Evolutionary conservation across 78 protist species (phyloP).

Genomic region (slime mould (Dictyostelium discoideum)): dicty_2.7 NC_007089.4:5345001-5345500

Average conservation of each 20-base stretch:
- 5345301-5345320: slow-evolving; percentile 28
- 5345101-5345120: slow-evolving; percentile 18
- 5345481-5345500: neutral
- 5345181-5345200: neutral
- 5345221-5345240: neutral
- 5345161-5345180: neutral
- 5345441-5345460: neutral
- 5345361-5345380: slow-evolving; percentile 34
- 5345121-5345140: slow-evolving; percentile 14
- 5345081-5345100: slow-evolving; percentile 18
- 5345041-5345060: slow-evolving; percentile 21
- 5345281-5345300: slow-evolving; percentile 18
- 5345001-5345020: neutral
- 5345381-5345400: slow-evolving; percentile 17
- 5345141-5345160: too few relatives aligned
- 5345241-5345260: neutral
- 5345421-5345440: neutral
- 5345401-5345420: neutral
- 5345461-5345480: neutral
- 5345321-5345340: neutral
- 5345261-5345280: neutral
- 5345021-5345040: neutral
- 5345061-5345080: slow-evolving; percentile 11
- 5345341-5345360: neutral
- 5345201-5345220: neutral